phyloP scores from a whole-genome alignment of 805 yeast genomes.

The Suhomyces pyralidae region DNA sequence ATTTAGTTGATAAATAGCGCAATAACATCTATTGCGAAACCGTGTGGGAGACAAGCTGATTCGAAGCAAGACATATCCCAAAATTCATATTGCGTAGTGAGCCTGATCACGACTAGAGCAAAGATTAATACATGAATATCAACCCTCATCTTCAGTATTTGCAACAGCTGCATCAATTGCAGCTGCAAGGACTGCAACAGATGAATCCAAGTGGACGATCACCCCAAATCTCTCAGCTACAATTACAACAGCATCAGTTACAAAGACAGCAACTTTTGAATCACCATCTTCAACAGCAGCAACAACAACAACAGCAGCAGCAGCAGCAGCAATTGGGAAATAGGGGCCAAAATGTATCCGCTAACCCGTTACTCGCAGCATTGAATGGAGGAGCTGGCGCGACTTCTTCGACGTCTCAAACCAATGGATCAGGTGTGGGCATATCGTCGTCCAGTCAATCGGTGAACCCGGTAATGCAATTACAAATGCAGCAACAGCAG shows the following conservation, averaged over 20 bases:
- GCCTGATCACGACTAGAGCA: background rate
- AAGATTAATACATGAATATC: slow-evolving; percentile 28
- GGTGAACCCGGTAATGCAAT: slow-evolving; percentile 28
- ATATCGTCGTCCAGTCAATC: slow-evolving; percentile 12
- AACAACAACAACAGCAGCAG: slow-evolving; percentile 12
- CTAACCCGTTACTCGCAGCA: slow-evolving; percentile 37
- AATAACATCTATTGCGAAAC: background rate
- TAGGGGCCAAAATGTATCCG: slow-evolving; percentile 17
- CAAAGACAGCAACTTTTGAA: slow-evolving; percentile 33
- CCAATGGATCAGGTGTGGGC: slow-evolving; percentile 12
- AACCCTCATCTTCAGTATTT: slow-evolving; percentile 44
- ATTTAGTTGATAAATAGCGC: background rate
- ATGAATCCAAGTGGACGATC: slow-evolving; percentile 22
- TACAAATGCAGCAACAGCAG: slow-evolving; percentile 26
- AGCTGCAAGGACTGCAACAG: slow-evolving; percentile 19
- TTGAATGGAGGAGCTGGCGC: slow-evolving; percentile 27
- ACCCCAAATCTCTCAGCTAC: slow-evolving; percentile 35
- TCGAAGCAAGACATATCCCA: background rate
- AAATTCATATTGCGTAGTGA: background rate
- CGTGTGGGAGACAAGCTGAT: background rate
- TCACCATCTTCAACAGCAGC: slow-evolving; percentile 26
- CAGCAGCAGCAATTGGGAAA: slow-evolving; percentile 13
- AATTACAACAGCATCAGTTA: slow-evolving; percentile 31
- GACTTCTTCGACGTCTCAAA: slow-evolving; percentile 4
- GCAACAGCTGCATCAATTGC: slow-evolving; percentile 33